Percentiles rank a stretch among this genome's conserved stretches.
phyloP scores from a whole-genome alignment of 257 asterid species.

The Lithospermum erythrorhizon region DNA sequence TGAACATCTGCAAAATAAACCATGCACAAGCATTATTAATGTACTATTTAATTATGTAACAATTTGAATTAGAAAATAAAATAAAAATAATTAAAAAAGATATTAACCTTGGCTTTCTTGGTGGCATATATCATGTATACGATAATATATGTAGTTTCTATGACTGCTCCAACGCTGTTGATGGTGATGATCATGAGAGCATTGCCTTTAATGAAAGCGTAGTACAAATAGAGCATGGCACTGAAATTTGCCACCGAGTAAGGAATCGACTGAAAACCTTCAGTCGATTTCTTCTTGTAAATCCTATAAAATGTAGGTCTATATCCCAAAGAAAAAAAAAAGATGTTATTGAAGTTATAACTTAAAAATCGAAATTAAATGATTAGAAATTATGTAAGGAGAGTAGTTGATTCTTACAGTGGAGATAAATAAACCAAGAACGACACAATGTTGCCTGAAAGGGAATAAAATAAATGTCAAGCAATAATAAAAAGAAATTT shows the following conservation, averaged over 20 bases:
- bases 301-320: constrained; percentile 66
- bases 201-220: constrained; percentile 45
- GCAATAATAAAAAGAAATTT: background rate
- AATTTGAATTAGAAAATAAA: too few relatives aligned
- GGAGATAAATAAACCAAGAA: constrained; percentile 85
- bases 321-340: constrained; percentile 5
- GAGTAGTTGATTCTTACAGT: constrained; percentile 23
- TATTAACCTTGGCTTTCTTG: constrained; percentile 35
- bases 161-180: constrained; percentile 34
- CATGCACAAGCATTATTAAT: background rate
- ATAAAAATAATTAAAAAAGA: too few relatives aligned
- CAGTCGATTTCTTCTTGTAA: constrained; percentile 56
- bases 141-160: constrained; percentile 32
- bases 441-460: constrained; percentile 61
- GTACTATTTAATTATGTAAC: too few relatives aligned
- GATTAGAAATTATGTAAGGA: background rate
- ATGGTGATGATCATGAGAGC: constrained; percentile 40
- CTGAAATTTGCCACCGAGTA: constrained; percentile 75
- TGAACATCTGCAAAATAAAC: background rate
- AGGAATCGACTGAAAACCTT: constrained; percentile 65
- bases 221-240: constrained; percentile 61
- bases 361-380: background rate
- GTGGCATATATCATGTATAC: constrained; percentile 56
- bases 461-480: background rate
- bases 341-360: background rate